Base-by-base conservation (phyloP, 1,284 basidiomycete species). In the Wolfiporia cocos region DNA sequence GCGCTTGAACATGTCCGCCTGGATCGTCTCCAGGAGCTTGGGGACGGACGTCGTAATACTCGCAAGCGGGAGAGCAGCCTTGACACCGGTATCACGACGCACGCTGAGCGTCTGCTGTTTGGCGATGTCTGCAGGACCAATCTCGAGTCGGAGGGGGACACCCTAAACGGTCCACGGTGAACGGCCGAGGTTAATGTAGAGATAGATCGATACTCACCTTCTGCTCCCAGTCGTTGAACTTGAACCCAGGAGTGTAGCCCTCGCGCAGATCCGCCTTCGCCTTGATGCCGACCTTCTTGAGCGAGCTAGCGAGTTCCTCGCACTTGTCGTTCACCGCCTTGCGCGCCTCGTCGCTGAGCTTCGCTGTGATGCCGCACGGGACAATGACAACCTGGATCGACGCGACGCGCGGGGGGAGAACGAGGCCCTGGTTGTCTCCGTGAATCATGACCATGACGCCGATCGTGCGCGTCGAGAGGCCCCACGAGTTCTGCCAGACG, bases 361-460 rank as follows among this genome's bases (percentile, higher is more conserved):
- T 88, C 49, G 79, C 86, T 12, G 84, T 92, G 54, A 97, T 82
- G 42, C 95, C 95, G 53, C 91, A 93, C 11, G 96, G 96, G 34
- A 99, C 86, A 51, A 99, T 71, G 37, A 96, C 76, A 39, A 84
- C 93, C 68, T 99, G 95, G 19, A 95, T 67, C 51, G 79, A 81
- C n/a, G 95, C 92, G 18, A 99, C 95, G 20, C 92, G 77, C 42
- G 95, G 95, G 23, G 95, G 96, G 49, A 98, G 80, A 11, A 99
- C 94, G 49, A 99, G 69, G 34, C 95, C 95, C 61, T 97, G 91
- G 65, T 99, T 92, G 66, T 99, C 96, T 40, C 95, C 95, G 63
- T 99, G 96, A 9, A 92, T 83, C 95, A 99, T 99, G 58, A 98
- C 94, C 93, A 97, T 97, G 47, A 98, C 92, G 63, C 95, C 95